phyloP scores from a whole-genome alignment of 2,329 filamentous ascomycete species.

The Venturia pyrina region DNA sequence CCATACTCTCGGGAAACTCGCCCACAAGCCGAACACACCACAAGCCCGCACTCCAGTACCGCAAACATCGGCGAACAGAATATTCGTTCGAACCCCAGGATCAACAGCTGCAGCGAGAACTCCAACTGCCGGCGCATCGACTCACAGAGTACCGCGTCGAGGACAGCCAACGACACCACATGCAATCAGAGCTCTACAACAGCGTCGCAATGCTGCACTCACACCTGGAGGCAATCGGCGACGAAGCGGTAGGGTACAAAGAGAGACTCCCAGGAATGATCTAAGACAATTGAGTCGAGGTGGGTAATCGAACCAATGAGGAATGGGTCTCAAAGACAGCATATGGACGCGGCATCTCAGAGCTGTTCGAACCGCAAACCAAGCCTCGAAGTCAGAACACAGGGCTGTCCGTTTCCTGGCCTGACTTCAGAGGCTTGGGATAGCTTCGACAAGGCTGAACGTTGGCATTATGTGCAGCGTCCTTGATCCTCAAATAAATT shows the following conservation, averaged over 20 bases:
- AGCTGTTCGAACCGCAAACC: not conserved
- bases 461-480: not conserved
- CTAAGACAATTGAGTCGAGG: slow-evolving; percentile 41
- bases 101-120: not conserved
- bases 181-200: slow-evolving; percentile 43
- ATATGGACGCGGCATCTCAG: not conserved
- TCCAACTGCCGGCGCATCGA: not conserved
- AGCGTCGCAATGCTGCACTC: slow-evolving; percentile 38
- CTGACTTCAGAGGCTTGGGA: not conserved
- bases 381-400: not conserved
- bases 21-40: slow-evolving; percentile 8
- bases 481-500: not conserved
- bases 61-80: not conserved
- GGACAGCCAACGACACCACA: slow-evolving; percentile 42
- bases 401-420: not conserved
- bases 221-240: slow-evolving; percentile 40
- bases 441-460: not conserved
- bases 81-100: slow-evolving; percentile 6
- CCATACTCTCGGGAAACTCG: slow-evolving; percentile 1
- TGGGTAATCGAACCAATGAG: not conserved
- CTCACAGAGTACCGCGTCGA: slow-evolving; percentile 12
- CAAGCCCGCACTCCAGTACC: slow-evolving; percentile 3
- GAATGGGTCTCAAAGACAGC: not conserved
- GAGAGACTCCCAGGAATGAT: slow-evolving; percentile 47
- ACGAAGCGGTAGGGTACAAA: slow-evolving; percentile 37